Evolutionary conservation across 2,329 filamentous ascomycete species (phyloP), one percentile per base, ranked within the genome.

Genomic region (Nemania serpens): DNA sequence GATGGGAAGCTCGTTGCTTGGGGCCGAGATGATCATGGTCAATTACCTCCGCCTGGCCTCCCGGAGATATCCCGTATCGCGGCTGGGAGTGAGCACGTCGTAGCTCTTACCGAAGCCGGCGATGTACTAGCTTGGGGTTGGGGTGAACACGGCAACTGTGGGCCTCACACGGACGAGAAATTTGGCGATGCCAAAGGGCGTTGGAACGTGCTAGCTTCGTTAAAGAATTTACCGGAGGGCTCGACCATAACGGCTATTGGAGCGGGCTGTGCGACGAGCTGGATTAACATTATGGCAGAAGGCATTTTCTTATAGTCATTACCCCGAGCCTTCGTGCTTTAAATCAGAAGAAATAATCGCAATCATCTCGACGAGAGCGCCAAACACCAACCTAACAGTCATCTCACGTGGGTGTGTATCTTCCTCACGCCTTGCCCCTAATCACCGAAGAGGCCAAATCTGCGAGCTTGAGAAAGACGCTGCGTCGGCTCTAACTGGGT

Each of bases 141-240:
- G 95, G 93, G 93, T 1, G 94, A 98, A 76, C 95, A 99, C 77
- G 95, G 95, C 1, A 99, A 99, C 74, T 99, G 95, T 74, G 95
- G 95, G 2, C 84, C 86, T 37, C 79, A 83, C 12, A 85, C 87
- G 63, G 78, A 82, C 17, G 78, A 83, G 63, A 87, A 86, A 51
- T 69, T 59, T 15, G 73, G 72, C 4, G 85, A 91, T 75, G 87
- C 93, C 47, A 89, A 88, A 65, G 88, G 84, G 10, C 81, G 81
- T 61, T 91, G 84, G 81, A 93, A 89, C 71, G 77, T 85, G 60
- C 84, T 96, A 70, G 82, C 83, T 20, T 83, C 86, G 47, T 78
- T 80, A 54, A 82, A 81, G 65, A 81, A 82, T 70, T 76, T 87
- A 41, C 81, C 82, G 15, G 73, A 80, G 4, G 78, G 75, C 10